phyloP scores from a whole-genome alignment of 2,329 filamentous ascomycete species.

The Diaporthe velutina region DNA sequence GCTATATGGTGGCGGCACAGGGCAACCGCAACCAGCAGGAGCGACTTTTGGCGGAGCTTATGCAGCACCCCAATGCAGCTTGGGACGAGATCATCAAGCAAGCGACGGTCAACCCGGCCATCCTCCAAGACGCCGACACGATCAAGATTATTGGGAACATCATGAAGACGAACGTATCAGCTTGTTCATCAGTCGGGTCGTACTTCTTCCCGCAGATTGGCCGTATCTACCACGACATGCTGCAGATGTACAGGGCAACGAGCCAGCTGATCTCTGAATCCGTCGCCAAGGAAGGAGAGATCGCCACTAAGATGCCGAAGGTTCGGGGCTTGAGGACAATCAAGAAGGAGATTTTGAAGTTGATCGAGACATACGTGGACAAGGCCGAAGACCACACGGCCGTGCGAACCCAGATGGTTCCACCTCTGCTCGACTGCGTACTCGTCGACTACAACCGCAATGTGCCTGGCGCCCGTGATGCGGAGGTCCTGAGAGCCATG shows the following conservation, averaged over 20 bases:
- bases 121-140: slow-evolving; percentile 91
- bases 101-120: slow-evolving; percentile 86
- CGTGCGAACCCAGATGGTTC: slow-evolving; percentile 93
- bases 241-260: slow-evolving; percentile 99
- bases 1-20: slow-evolving; percentile 98
- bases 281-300: slow-evolving; percentile 86
- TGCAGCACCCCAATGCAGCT: slow-evolving; percentile 92
- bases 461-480: slow-evolving; percentile 93
- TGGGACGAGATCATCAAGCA: slow-evolving; percentile 96
- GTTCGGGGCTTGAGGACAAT: slow-evolving; percentile 95
- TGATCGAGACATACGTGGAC: slow-evolving; percentile 97
- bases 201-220: slow-evolving; percentile 99
- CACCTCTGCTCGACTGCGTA: slow-evolving; percentile 93
- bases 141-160: slow-evolving; percentile 99
- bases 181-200: slow-evolving; percentile 93
- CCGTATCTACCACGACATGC: slow-evolving; percentile 97
- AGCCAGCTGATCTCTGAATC: slow-evolving; percentile 95
- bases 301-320: slow-evolving; percentile 97
- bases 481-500: slow-evolving; percentile 97
- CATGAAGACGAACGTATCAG: slow-evolving; percentile 99
- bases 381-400: slow-evolving; percentile 97
- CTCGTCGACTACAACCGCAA: slow-evolving; percentile 97
- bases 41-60: slow-evolving; percentile 88
- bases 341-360: slow-evolving; percentile 99
- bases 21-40: slow-evolving; percentile 96